Conservation (phyloP, 2,329 filamentous ascomycete species). For the Pyricularia grisea region DNA sequence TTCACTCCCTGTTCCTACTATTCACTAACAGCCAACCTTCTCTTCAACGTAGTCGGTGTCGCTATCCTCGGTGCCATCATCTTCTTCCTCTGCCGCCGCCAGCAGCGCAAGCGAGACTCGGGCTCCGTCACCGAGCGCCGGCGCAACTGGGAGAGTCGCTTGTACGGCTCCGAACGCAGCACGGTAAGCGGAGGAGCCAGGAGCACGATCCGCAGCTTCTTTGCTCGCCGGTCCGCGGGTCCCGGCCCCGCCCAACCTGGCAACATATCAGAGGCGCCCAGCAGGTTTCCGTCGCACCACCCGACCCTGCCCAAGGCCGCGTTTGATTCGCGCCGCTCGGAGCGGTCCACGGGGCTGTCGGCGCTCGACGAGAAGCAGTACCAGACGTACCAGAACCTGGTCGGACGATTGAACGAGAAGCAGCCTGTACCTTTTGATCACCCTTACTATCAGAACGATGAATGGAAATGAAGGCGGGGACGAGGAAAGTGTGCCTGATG, state of each 20-base stretch:
- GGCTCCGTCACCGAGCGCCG: neutral
- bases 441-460: neutral
- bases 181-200: neutral
- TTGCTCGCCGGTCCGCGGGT: neutral
- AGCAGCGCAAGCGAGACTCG: neutral
- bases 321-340: neutral
- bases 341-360: neutral
- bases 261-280: neutral
- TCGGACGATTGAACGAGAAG: neutral
- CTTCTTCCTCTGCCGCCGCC: neutral
- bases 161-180: slow-evolving; percentile 1
- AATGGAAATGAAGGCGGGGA: neutral
- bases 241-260: neutral
- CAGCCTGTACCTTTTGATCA: neutral
- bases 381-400: slow-evolving; percentile 2
- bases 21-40: neutral
- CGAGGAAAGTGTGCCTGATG: neutral
- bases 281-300: neutral
- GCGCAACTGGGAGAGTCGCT: neutral
- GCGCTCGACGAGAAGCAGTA: slow-evolving; percentile 1
- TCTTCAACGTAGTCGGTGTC: neutral
- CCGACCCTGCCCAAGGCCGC: neutral
- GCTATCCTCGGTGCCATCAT: neutral
- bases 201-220: neutral
- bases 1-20: neutral